Evolutionary conservation across 2,329 filamentous ascomycete genomes (phyloP).

Genomic region (Trichoderma breve): DNA sequence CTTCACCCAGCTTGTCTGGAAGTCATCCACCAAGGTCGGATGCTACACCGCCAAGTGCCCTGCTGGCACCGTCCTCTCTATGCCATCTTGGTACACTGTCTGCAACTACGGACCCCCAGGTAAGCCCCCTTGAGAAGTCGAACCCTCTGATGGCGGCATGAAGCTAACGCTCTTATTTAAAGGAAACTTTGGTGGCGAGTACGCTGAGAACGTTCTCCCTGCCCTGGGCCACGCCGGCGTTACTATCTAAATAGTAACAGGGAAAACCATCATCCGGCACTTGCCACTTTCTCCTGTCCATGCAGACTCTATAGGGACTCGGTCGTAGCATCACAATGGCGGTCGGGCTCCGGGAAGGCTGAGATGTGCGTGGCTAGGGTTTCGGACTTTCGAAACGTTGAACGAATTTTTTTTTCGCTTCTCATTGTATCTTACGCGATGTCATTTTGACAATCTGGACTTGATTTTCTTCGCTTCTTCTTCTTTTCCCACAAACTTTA

Average conservation of each 20-base stretch:
- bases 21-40: slow-evolving; percentile 37
- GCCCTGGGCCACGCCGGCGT: slow-evolving; percentile 33
- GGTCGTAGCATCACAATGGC: slow-evolving; percentile 11
- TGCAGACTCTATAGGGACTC: slow-evolving; percentile 14
- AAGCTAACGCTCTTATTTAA: neutral
- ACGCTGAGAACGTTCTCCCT: slow-evolving; percentile 48
- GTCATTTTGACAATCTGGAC: slow-evolving; percentile 21
- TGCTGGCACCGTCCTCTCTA: slow-evolving; percentile 44
- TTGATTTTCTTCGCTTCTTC: slow-evolving; percentile 13
- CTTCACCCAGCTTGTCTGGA: slow-evolving; percentile 46
- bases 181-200: slow-evolving; percentile 55
- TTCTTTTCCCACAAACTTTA: slow-evolving; percentile 9
- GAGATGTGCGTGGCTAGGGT: slow-evolving; percentile 21
- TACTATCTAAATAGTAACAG: slow-evolving; percentile 28
- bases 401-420: slow-evolving; percentile 23
- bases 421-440: slow-evolving; percentile 26
- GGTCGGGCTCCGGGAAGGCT: slow-evolving; percentile 17
- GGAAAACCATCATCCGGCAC: neutral
- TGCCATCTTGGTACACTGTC: slow-evolving; percentile 72
- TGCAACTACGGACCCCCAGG: slow-evolving; percentile 82
- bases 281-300: slow-evolving; percentile 19
- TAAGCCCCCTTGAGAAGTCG: slow-evolving; percentile 42
- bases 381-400: slow-evolving; percentile 20
- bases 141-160: too few relatives aligned
- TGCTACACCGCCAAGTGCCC: slow-evolving; percentile 70